These are phyloP conservation scores for Aspergillus neotritici DNA, from an alignment of 2,329 filamentous ascomycete genomes.

Conservation along the genomic window DNA sequence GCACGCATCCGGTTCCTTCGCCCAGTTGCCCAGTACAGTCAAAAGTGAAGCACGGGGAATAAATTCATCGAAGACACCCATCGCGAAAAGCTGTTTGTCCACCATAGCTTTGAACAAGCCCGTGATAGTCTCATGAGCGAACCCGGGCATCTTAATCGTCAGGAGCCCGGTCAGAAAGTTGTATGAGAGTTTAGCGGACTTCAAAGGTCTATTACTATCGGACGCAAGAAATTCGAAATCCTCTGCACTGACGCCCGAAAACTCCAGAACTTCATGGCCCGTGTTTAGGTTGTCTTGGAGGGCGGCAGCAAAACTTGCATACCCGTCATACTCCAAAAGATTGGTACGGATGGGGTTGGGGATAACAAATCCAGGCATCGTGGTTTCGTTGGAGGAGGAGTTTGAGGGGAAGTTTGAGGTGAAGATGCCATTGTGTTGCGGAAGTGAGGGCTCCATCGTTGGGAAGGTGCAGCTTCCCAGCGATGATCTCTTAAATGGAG, in stretches of 20 bases:
- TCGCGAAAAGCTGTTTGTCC: not conserved
- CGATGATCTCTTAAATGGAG: too few species aligned
- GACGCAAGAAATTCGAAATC: constrained; percentile 2
- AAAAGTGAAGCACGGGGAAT: not conserved
- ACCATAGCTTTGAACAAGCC: constrained; percentile 1
- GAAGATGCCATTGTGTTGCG: too few species aligned
- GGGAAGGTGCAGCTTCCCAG: too few species aligned
- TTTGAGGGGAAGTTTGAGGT: too few species aligned
- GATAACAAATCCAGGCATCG: too few species aligned
- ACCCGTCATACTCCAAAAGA: constrained; percentile 2
- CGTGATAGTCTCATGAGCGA: not conserved
- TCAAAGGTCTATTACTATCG: not conserved
- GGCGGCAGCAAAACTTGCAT: not conserved
- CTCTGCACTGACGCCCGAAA: constrained; percentile 1
- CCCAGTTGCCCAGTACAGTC: constrained; percentile 1
- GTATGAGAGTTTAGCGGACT: constrained; percentile 2
- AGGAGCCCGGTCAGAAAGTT: not conserved
- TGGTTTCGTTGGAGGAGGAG: too few species aligned
- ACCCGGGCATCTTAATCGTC: not conserved
- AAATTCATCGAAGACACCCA: constrained; percentile 1
- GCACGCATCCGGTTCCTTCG: constrained; percentile 5
- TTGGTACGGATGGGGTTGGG: too few species aligned
- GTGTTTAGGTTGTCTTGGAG: not conserved
- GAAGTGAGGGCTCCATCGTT: too few species aligned
- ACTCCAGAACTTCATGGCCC: not conserved